Evolutionary conservation across 2,329 filamentous ascomycete species (phyloP), one percentile per base, ranked within the genome.

Genomic region (Nothophaeocryptopus gaeumannii): DNA sequence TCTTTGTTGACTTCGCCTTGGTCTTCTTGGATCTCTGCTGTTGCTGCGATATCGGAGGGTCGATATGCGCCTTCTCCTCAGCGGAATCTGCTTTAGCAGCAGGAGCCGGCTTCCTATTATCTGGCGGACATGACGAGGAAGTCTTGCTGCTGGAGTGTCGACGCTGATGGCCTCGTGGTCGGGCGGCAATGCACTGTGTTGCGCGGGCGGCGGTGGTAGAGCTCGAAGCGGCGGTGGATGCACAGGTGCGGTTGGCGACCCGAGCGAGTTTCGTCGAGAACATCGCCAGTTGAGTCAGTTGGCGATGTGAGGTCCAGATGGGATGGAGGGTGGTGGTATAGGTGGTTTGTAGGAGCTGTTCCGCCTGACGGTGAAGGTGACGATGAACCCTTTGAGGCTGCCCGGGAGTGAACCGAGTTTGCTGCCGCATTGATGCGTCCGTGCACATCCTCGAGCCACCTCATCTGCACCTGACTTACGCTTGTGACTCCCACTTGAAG

Each of bases 91-190:
- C 59, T 46, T 63, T 62, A 10, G 62, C 59, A 7, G 59, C 56
- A 5, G 61, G 53, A 8, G 63, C 59, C 31, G 63, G 54, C 57
- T 67, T 67, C 14, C 52, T 51, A 55, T 59, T 65, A 51, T 66
- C 64, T 15, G 74, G 72, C 7, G 74, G 73, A 58, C 71, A 74
- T 52, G 74, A 76, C 9, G 50, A 53, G 11, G 47, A 45, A 7
- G 75, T 68, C 62, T 78, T 78, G 45, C 75, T 78, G 39, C 72
- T 75, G 14, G 74, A 77, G 37, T 72, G 67, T 58, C 76, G 73
- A 50, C 76, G 72, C 58, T 78, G 74, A 62, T 77, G 75, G 37
- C 63, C 54, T 29, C 65, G 65, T 38, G 66, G 67, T 53, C 63
- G 47, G 52, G 70, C 51, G 47, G 58, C 53, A 59, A 63, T 63